A percentile compares a stretch with the other conserved stretches of the same genome.
Conservation (phyloP, 495 filamentous ascomycete species). For the Penicillium goetzii region DNA sequence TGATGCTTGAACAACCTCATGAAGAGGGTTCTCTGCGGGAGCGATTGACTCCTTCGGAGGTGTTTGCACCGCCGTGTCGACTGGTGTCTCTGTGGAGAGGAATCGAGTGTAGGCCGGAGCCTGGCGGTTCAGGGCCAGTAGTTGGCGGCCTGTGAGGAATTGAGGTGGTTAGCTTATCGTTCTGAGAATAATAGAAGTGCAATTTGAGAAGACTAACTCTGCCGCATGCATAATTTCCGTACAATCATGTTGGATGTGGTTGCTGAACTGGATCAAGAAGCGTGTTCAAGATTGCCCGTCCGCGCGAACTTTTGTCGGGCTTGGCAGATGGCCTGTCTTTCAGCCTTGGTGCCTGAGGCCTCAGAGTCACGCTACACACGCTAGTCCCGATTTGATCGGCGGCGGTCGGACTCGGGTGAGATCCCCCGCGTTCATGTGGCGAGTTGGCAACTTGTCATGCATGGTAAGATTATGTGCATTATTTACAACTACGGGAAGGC, state of each 20-base stretch:
- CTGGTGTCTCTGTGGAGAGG: conserved; percentile 40
- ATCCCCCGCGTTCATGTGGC: background rate
- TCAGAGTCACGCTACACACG: background rate
- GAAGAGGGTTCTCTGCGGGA: conserved; percentile 21
- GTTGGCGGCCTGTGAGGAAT: conserved; percentile 44
- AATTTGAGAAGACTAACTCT: conserved; percentile 40
- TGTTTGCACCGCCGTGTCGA: conserved; percentile 33
- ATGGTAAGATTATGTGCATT: background rate
- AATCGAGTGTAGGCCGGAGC: conserved; percentile 43
- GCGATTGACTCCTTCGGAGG: conserved; percentile 18
- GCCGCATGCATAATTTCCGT: conserved; percentile 48
- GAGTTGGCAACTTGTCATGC: background rate
- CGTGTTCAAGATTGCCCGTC: conserved; percentile 32
- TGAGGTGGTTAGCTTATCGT: conserved; percentile 11
- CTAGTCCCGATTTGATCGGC: conserved; percentile 21
- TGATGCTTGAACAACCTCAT: conserved; percentile 21
- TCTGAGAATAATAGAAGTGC: background rate
- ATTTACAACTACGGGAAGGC: conserved; percentile 2
- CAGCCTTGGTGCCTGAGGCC: conserved; percentile 33
- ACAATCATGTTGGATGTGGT: conserved; percentile 47
- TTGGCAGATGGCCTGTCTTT: conserved; percentile 30
- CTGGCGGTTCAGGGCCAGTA: conserved; percentile 43
- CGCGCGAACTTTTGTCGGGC: conserved; percentile 51
- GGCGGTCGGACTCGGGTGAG: background rate
- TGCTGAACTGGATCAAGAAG: conserved; percentile 21